A percentile compares a stretch with the other conserved stretches of the same genome.
Conservation (phyloP, 2,329 filamentous ascomycete species). For the Neonectria magnoliae region DNA sequence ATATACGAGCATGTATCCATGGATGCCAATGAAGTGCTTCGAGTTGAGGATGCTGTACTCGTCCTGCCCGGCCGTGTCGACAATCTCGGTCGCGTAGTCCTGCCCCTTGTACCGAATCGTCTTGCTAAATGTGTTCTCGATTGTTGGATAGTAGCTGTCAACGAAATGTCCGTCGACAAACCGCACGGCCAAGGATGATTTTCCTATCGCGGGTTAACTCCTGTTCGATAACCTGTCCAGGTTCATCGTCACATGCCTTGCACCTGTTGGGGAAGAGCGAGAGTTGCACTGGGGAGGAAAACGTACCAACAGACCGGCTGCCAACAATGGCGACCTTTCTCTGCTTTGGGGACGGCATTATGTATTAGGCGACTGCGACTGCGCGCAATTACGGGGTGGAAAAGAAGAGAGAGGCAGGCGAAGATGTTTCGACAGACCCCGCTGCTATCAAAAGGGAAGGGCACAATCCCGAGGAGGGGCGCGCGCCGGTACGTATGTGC, state of each 20-base stretch:
- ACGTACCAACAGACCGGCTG: slow-evolving; percentile 81
- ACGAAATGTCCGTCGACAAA: slow-evolving; percentile 99
- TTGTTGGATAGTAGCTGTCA: slow-evolving; percentile 98
- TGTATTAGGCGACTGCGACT: slow-evolving; percentile 1
- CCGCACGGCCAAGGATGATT: slow-evolving; percentile 95
- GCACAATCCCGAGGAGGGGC: not conserved
- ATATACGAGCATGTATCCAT: slow-evolving; percentile 98
- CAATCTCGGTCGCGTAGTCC: slow-evolving; percentile 95
- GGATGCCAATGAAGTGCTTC: slow-evolving; percentile 98
- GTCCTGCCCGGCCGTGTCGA: slow-evolving; percentile 98
- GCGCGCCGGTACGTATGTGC: not conserved
- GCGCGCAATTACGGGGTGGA: slow-evolving; percentile 4
- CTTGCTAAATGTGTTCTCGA: slow-evolving; percentile 98
- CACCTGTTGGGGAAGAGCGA: not conserved
- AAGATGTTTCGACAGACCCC: not conserved
- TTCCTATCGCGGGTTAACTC: slow-evolving; percentile 67
- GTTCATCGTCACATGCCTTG: slow-evolving; percentile 13
- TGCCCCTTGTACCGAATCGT: slow-evolving; percentile 92
- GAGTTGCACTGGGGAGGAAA: not conserved
- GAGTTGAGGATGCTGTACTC: slow-evolving; percentile 99
- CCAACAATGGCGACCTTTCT: slow-evolving; percentile 96
- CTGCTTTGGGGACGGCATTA: slow-evolving; percentile 73
- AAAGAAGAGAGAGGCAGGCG: not conserved
- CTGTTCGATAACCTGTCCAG: slow-evolving; percentile 6
- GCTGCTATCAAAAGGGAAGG: not conserved